Percentiles rank a stretch among this genome's conserved stretches.
These are phyloP conservation scores for Sugiyamaella japonica DNA, from an alignment of 1,139 yeast species.

Conservation along the genomic window DNA sequence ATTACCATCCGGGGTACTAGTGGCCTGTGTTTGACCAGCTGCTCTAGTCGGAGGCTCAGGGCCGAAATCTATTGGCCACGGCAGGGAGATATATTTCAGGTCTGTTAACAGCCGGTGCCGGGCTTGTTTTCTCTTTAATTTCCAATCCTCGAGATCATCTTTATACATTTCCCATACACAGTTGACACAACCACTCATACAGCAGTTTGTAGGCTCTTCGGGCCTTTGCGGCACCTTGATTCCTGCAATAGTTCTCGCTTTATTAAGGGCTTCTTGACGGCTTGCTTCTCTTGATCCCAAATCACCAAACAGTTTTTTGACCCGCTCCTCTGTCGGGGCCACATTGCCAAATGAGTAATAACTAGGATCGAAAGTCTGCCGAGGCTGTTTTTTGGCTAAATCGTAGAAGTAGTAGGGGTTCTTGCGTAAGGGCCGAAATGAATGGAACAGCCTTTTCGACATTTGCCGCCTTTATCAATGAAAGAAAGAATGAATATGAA, in stretches of 20 bases:
- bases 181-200: constrained; percentile 95
- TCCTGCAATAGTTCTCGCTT: constrained; percentile 56
- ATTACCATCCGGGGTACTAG: constrained; percentile 16
- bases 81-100: constrained; percentile 32
- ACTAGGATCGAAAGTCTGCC: constrained; percentile 31
- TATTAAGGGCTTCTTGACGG: constrained; percentile 33
- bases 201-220: constrained; percentile 89
- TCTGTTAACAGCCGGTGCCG: constrained; percentile 48
- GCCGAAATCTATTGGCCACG: constrained; percentile 82
- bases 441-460: constrained; percentile 13
- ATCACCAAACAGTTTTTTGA: constrained; percentile 40
- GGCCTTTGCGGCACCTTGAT: constrained; percentile 78
- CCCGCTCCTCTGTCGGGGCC: constrained; percentile 23
- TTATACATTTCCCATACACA: constrained; percentile 95
- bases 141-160: constrained; percentile 87
- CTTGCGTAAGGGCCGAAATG: constrained; percentile 18
- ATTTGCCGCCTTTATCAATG: neutral
- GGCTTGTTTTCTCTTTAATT: constrained; percentile 58
- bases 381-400: constrained; percentile 32
- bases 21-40: neutral
- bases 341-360: constrained; percentile 22
- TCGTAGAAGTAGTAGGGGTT: constrained; percentile 42
- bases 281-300: constrained; percentile 42
- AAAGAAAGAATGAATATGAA: neutral
- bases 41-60: constrained; percentile 57